These are phyloP conservation scores for Erythrophleum fordii DNA, from an alignment of 306 rosid species.

Conservation along the genomic window DNA sequence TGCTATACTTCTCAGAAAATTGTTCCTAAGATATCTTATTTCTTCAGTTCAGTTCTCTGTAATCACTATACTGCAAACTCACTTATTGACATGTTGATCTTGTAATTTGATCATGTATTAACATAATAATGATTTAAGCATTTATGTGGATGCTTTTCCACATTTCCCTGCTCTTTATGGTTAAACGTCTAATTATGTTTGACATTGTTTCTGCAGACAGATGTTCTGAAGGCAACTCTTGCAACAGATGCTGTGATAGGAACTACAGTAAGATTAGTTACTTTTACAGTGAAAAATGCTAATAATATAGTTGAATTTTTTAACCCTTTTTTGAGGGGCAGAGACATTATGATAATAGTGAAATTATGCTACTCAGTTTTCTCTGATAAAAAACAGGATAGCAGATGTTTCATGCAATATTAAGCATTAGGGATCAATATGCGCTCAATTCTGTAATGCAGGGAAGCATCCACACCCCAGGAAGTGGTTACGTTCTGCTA, in stretches of 20 bases:
- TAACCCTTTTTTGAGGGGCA: conserved; percentile 24
- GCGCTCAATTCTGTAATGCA: conserved; percentile 41
- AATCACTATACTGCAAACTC: neutral
- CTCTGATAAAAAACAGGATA: conserved; percentile 7
- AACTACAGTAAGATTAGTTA: conserved; percentile 61
- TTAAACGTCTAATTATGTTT: conserved; percentile 31
- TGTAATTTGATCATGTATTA: conserved; percentile 4
- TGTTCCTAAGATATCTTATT: neutral
- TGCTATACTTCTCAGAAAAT: conserved; percentile 9
- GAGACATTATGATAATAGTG: conserved; percentile 6
- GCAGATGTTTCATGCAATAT: conserved; percentile 3
- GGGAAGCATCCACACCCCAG: conserved; percentile 87
- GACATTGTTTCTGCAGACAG: conserved; percentile 58
- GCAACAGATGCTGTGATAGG: conserved; percentile 96
- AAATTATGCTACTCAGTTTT: conserved; percentile 31
- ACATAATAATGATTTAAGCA: neutral
- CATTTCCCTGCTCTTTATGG: conserved; percentile 14
- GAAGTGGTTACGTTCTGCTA: conserved; percentile 96
- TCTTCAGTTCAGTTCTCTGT: neutral
- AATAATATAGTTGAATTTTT: conserved; percentile 15
- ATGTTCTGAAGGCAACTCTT: conserved; percentile 92
- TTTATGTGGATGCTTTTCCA: neutral
- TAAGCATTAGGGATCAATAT: conserved; percentile 9
- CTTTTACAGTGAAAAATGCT: conserved; percentile 23
- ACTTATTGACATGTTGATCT: conserved; percentile 19